phyloP scores from a whole-genome alignment of 495 filamentous ascomycete genomes.

The Talaromyces adpressus region DNA sequence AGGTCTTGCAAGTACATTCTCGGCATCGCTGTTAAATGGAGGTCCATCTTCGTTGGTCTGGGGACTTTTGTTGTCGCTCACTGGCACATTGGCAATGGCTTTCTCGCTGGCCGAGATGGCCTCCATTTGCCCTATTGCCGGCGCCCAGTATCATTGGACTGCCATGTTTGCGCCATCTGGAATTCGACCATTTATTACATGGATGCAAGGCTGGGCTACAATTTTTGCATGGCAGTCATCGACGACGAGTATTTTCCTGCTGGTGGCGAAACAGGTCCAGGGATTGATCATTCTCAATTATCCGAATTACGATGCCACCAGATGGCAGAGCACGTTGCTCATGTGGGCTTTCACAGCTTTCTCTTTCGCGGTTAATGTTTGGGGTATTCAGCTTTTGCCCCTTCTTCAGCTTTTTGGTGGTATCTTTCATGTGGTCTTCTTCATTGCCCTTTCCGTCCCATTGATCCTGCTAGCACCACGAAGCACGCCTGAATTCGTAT shows the following conservation, averaged over 20 bases:
- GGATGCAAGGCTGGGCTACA: constrained; percentile 27
- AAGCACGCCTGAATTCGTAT: constrained; percentile 36
- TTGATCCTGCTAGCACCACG: constrained; percentile 33
- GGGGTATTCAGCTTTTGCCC: constrained; percentile 32
- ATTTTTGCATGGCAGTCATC: constrained; percentile 34
- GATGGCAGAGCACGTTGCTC: constrained; percentile 42
- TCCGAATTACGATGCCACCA: constrained; percentile 25
- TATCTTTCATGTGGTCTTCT: constrained; percentile 39
- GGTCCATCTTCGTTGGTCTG: constrained; percentile 25
- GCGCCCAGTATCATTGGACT: constrained; percentile 25
- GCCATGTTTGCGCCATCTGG: constrained; percentile 16
- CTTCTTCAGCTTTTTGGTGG: constrained; percentile 36
- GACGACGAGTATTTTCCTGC: constrained; percentile 24
- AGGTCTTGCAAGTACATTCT: constrained; percentile 17
- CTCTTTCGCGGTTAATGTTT: constrained; percentile 31
- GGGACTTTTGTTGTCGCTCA: constrained; percentile 20
- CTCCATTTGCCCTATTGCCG: constrained; percentile 26
- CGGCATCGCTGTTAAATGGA: constrained; percentile 20
- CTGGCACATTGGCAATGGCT: constrained; percentile 18
- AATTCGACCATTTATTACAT: constrained; percentile 17
- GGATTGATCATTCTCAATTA: constrained; percentile 36
- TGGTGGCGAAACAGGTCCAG: constrained; percentile 34
- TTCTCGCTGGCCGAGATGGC: constrained; percentile 29
- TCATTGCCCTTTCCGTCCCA: constrained; percentile 36
- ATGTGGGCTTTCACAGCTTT: constrained; percentile 29